These are phyloP conservation scores for Globisporangium abappressorium DNA, from an alignment of 352 stramenopile species.

Conservation along the genomic window DNA sequence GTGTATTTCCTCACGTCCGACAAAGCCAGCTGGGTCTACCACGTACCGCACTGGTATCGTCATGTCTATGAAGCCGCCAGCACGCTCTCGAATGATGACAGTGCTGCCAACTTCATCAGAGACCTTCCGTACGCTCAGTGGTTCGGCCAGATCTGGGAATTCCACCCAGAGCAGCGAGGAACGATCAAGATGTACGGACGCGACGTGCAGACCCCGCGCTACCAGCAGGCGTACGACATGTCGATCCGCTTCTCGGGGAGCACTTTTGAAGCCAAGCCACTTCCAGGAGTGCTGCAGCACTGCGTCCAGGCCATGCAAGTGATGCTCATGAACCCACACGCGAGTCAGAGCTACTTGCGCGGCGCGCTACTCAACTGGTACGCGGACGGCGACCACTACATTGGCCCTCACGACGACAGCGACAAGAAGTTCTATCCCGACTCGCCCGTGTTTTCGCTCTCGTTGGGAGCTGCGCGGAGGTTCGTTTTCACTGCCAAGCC, in stretches of 20 bases:
- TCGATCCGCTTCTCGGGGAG: constrained; percentile 62
- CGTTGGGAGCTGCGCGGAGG: constrained; percentile 32
- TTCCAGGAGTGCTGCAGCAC: constrained; percentile 33
- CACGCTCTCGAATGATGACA: not conserved
- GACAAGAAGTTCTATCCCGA: constrained; percentile 44
- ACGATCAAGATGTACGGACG: constrained; percentile 72
- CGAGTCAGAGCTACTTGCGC: constrained; percentile 29
- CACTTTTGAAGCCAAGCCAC: constrained; percentile 44
- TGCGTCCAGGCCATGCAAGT: constrained; percentile 44
- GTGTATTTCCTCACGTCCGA: constrained; percentile 25
- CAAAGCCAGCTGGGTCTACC: constrained; percentile 54
- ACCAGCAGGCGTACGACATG: constrained; percentile 59
- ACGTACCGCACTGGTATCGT: constrained; percentile 54
- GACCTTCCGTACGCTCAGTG: constrained; percentile 7
- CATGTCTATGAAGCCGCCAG: constrained; percentile 14
- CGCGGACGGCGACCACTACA: constrained; percentile 72
- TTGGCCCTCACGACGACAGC: constrained; percentile 77
- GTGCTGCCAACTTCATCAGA: not conserved
- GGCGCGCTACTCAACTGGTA: constrained; percentile 85
- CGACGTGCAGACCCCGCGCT: constrained; percentile 53
- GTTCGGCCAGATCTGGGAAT: constrained; percentile 49
- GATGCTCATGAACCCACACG: constrained; percentile 34
- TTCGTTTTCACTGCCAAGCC: constrained; percentile 28
- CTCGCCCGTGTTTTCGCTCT: constrained; percentile 39
- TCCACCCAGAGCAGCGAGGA: constrained; percentile 56